phyloP scores from a whole-genome alignment of 2,329 filamentous ascomycete genomes.

The Fusarium papillatum region DNA sequence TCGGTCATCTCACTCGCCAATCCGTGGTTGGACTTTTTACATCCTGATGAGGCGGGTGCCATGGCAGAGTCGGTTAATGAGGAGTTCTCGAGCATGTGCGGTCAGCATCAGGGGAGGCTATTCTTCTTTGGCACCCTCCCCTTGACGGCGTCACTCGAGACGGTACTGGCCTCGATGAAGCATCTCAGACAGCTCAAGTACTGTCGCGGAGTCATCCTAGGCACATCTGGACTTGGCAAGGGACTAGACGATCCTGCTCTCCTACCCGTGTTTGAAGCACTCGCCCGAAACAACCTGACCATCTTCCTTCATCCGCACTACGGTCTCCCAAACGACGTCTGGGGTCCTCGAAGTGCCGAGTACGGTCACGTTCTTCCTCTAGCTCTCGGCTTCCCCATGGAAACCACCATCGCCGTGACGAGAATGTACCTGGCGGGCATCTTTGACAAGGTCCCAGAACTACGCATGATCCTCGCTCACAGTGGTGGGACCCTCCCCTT shows the following conservation, averaged over 20 bases:
- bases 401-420: slow-evolving; percentile 91
- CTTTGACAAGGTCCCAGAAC: slow-evolving; percentile 79
- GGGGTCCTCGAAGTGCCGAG: slow-evolving; percentile 76
- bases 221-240: slow-evolving; percentile 83
- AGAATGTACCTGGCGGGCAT: slow-evolving; percentile 90
- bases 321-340: slow-evolving; percentile 84
- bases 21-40: slow-evolving; percentile 92
- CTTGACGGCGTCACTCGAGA: slow-evolving; percentile 74
- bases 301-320: slow-evolving; percentile 95
- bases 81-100: slow-evolving; percentile 82
- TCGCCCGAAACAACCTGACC: slow-evolving; percentile 74
- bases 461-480: slow-evolving; percentile 87
- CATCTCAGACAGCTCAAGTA: slow-evolving; percentile 73
- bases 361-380: slow-evolving; percentile 92
- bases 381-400: slow-evolving; percentile 89
- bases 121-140: slow-evolving; percentile 90
- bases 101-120: slow-evolving; percentile 73
- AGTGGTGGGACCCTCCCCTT: slow-evolving; percentile 92
- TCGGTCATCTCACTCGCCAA: slow-evolving; percentile 93
- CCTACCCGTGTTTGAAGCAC: slow-evolving; percentile 78
- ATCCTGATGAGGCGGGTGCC: slow-evolving; percentile 68
- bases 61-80: slow-evolving; percentile 80
- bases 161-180: slow-evolving; percentile 75
- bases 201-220: slow-evolving; percentile 89
- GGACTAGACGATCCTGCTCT: slow-evolving; percentile 85